Base-by-base conservation (phyloP, 2,329 filamentous ascomycete genomes). In the Ceratocystis huliohia region DNA sequence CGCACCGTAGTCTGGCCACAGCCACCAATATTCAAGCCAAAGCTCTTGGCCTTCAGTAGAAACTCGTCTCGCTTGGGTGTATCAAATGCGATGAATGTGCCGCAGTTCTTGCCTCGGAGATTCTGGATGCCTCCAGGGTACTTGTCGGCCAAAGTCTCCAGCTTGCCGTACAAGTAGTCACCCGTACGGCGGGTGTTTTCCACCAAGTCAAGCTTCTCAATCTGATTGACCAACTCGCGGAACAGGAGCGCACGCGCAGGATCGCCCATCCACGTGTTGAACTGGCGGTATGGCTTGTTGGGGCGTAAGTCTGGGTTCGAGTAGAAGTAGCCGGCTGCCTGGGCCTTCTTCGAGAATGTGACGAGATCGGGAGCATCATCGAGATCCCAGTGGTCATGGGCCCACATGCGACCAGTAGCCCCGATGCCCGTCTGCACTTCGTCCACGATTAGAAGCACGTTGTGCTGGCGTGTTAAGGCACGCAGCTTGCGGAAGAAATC, bases 11-110 rank as follows among this genome's bases (percentile, higher is more conserved):
- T 80, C 72, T 82, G 81, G 15, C 92, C 92, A 71, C 86, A 88
- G 64, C 91, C 91, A 69, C 91, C 92, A 74, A 96, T 89, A 78
- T 96, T 96, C 74, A 96, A 78, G 69, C 91, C 91, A 41, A 89
- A 79, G 5, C 76, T 78, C 85, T 96, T 96, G 69, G 88, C 89
- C 78, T 84, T 86, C 75, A 78, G 83, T 69, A 96, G 76, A 77
- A 96, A 88, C 74, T 88, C 84, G 74, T 96, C 91, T 68, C 91
- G 82, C 72, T 84, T 80, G 66, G 89, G 89, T 73, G 83, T 88
- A 76, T 96, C 92, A 80, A 91, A 96, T 63, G 92, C 91, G 73
- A 96, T 90, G 75, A 96, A 96, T 8, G 92, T 96, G 70, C 91
- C 91, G 78, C 89, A 88, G 33, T 88, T 88, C 79, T 95, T 89